Evolutionary conservation across 2,329 filamentous ascomycete species (phyloP).

Genomic region (Keithomyces neogunnii): DNA sequence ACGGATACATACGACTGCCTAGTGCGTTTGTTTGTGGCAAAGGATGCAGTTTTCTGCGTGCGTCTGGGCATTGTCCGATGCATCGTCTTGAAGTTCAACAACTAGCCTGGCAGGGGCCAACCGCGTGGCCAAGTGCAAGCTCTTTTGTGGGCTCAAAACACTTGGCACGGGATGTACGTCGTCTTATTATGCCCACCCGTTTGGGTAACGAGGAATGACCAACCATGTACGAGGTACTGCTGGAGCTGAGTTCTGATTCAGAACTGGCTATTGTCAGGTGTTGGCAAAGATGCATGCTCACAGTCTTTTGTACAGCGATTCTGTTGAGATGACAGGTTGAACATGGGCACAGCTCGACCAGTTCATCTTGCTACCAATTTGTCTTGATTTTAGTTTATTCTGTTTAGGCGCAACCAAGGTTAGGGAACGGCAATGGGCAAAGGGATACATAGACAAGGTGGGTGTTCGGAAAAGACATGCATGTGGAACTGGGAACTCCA

Average conservation of each 20-base stretch:
- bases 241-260: not conserved
- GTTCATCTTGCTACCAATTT: not conserved
- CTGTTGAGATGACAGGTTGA: not conserved
- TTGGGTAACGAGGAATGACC: not conserved
- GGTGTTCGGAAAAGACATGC: too few species aligned
- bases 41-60: not conserved
- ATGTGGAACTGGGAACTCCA: too few species aligned
- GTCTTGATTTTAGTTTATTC: not conserved
- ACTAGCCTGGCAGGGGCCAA: not conserved
- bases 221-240: not conserved
- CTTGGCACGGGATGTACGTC: not conserved
- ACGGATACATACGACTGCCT: not conserved
- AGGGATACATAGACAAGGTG: too few species aligned
- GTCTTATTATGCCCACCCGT: not conserved
- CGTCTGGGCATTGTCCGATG: not conserved
- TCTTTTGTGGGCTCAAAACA: not conserved
- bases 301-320: not conserved
- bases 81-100: slow-evolving; percentile 6
- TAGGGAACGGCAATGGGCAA: too few species aligned
- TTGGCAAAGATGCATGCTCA: not conserved
- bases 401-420: not conserved
- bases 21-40: not conserved
- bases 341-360: not conserved
- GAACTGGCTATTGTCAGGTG: not conserved
- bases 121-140: not conserved